phyloP scores from a whole-genome alignment of 2,329 filamentous ascomycete genomes.

The Beauveria asiatica region DNA sequence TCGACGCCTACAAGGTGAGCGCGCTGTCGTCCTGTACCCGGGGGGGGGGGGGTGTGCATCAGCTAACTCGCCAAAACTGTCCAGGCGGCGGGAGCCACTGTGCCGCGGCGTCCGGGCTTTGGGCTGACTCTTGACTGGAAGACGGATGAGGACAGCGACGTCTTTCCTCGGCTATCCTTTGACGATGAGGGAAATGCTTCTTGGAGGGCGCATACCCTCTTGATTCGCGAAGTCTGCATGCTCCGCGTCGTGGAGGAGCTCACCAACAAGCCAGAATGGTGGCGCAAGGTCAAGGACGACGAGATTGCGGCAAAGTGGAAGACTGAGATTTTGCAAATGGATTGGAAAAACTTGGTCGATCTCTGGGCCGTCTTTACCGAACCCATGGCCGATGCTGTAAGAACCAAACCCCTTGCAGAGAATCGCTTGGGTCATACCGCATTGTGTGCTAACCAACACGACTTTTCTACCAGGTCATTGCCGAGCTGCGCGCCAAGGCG shows the following conservation, averaged over 20 bases:
- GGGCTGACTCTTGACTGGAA: background rate
- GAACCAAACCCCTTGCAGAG: background rate
- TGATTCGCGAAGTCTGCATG: conserved; percentile 25
- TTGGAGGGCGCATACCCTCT: conserved; percentile 21
- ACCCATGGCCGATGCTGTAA: conserved; percentile 24
- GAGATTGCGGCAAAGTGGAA: conserved; percentile 22
- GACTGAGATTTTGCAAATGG: conserved; percentile 21
- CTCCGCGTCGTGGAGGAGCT: conserved; percentile 25
- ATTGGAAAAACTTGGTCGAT: conserved; percentile 19
- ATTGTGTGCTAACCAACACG: background rate
- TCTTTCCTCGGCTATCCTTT: conserved; percentile 7
- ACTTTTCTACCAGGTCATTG: conserved; percentile 19
- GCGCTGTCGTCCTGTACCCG: background rate
- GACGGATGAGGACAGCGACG: background rate
- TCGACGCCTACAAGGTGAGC: background rate
- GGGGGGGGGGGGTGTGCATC: background rate
- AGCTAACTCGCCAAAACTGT: background rate
- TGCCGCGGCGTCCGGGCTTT: background rate
- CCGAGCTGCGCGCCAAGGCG: conserved; percentile 26
- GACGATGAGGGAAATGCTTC: conserved; percentile 1
- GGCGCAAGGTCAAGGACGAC: conserved; percentile 22
- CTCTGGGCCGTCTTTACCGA: conserved; percentile 21
- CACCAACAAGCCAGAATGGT: conserved; percentile 28
- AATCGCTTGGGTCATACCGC: background rate
- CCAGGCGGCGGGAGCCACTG: background rate